Conservation (phyloP, 768 basidiomycete genomes). For the Pleurotus giganteus region DNA sequence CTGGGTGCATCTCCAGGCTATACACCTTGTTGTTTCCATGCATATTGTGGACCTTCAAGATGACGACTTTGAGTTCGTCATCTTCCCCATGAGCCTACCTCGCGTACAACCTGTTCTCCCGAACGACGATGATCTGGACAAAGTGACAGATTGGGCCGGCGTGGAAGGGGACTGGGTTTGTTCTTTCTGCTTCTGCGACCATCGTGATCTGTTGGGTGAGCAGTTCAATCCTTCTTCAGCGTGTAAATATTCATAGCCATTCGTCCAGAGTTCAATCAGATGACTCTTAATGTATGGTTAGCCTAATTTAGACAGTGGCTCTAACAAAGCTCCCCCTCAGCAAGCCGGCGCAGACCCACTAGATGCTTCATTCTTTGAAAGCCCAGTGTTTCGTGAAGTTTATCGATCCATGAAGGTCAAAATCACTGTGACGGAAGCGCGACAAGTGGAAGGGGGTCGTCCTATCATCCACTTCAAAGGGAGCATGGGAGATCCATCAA, state of each 20-base stretch:
- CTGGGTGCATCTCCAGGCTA: conserved; percentile 56
- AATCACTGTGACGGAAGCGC: conserved; percentile 38
- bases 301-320: neutral
- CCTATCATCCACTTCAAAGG: conserved; percentile 57
- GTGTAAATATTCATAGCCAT: neutral
- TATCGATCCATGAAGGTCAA: conserved; percentile 48
- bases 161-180: conserved; percentile 59
- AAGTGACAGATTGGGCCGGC: conserved; percentile 54
- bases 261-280: conserved; percentile 46
- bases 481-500: conserved; percentile 39
- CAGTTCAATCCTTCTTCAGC: conserved; percentile 9
- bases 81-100: conserved; percentile 51
- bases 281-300: neutral
- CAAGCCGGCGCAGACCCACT: conserved; percentile 28
- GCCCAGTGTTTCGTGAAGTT: conserved; percentile 47
- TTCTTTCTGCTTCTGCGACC: conserved; percentile 69
- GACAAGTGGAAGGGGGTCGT: conserved; percentile 40
- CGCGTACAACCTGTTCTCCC: conserved; percentile 52
- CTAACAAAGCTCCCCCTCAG: conserved; percentile 15
- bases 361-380: conserved; percentile 49
- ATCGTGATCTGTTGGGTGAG: conserved; percentile 63
- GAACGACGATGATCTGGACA: conserved; percentile 30
- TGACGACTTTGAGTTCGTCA: conserved; percentile 28
- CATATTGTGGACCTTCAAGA: conserved; percentile 42
- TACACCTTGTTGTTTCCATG: conserved; percentile 57